A percentile compares a stretch with the other conserved stretches of the same genome.
Conservation (phyloP, 805 yeast genomes). For the Lachancea sp. region DNA sequence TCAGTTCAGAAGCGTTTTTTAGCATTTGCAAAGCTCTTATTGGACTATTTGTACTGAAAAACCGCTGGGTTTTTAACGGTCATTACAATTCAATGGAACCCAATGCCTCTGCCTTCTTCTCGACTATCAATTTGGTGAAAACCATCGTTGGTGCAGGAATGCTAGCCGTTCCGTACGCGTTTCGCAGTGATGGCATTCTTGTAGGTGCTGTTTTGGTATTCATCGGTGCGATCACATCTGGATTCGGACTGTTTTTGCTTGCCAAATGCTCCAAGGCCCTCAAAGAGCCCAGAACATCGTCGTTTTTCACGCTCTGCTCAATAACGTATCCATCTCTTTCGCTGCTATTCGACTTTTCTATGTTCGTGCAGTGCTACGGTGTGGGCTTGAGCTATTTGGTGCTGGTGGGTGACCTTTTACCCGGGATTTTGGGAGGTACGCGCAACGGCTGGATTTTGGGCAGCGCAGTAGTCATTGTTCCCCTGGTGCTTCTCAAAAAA, state of each 20-base stretch:
- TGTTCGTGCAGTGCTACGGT: slow-evolving; percentile 74
- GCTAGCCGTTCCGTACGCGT: slow-evolving; percentile 65
- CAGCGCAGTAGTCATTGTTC: slow-evolving; percentile 50
- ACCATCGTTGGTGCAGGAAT: slow-evolving; percentile 77
- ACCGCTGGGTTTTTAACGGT: background rate
- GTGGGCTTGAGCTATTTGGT: slow-evolving; percentile 67
- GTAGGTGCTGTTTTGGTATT: slow-evolving; percentile 51
- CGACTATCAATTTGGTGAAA: slow-evolving; percentile 61
- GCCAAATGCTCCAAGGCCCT: slow-evolving; percentile 51
- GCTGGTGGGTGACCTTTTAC: slow-evolving; percentile 71
- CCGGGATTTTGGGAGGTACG: slow-evolving; percentile 47
- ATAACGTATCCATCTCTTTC: slow-evolving; percentile 67
- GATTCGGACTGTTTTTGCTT: slow-evolving; percentile 60
- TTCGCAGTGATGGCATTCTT: slow-evolving; percentile 57
- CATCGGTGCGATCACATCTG: slow-evolving; percentile 59
- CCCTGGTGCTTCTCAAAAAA: slow-evolving; percentile 54
- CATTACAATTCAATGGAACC: slow-evolving; percentile 16
- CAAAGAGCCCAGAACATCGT: slow-evolving; percentile 50
- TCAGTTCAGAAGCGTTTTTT: too few relatives aligned
- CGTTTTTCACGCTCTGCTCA: slow-evolving; percentile 65
- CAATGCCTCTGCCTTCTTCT: slow-evolving; percentile 49
- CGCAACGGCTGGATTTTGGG: slow-evolving; percentile 40
- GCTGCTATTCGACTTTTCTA: slow-evolving; percentile 66
- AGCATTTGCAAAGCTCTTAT: too few relatives aligned
- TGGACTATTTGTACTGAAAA: too few relatives aligned